Percentiles rank a stretch among this genome's conserved stretches.
phyloP scores from a whole-genome alignment of 495 filamentous ascomycete genomes.

The Penicillium parvum region DNA sequence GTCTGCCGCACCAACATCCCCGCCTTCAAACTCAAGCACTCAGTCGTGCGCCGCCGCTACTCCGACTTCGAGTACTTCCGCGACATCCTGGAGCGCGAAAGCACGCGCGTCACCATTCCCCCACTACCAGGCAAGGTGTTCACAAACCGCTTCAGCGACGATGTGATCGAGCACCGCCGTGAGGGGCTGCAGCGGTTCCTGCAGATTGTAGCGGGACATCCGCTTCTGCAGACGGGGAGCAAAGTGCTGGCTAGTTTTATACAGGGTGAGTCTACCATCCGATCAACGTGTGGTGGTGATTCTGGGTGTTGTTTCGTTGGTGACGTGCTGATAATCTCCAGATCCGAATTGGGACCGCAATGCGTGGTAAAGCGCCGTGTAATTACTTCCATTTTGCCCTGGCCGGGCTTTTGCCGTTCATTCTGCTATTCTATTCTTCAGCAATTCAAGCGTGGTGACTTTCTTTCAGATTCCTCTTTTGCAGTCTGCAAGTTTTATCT shows the following conservation, averaged over 20 bases:
- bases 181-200: conserved; percentile 92
- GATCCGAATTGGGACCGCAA: conserved; percentile 38
- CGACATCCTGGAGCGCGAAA: conserved; percentile 94
- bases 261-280: conserved; percentile 62
- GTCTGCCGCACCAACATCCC: conserved; percentile 97
- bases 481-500: no score
- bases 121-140: conserved; percentile 96
- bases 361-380: conserved; percentile 30
- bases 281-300: not conserved
- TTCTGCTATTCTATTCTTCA: conserved; percentile 4
- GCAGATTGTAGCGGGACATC: conserved; percentile 96
- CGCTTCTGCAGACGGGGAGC: conserved; percentile 92
- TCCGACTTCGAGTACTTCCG: conserved; percentile 98
- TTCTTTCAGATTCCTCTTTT: conserved; percentile 2
- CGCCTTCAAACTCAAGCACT: conserved; percentile 89
- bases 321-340: conserved; percentile 10
- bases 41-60: conserved; percentile 85
- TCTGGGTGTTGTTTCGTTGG: not conserved
- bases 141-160: conserved; percentile 96
- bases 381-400: not conserved
- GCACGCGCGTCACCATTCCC: conserved; percentile 89
- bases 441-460: conserved; percentile 19
- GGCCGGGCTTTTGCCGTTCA: not conserved
- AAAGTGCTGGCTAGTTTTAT: conserved; percentile 95
- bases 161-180: conserved; percentile 93